A percentile compares a stretch with the other conserved stretches of the same genome.
These are phyloP conservation scores for Monilinia fructicola DNA, from an alignment of 2,329 filamentous ascomycete genomes.

Conservation along the genomic window DNA sequence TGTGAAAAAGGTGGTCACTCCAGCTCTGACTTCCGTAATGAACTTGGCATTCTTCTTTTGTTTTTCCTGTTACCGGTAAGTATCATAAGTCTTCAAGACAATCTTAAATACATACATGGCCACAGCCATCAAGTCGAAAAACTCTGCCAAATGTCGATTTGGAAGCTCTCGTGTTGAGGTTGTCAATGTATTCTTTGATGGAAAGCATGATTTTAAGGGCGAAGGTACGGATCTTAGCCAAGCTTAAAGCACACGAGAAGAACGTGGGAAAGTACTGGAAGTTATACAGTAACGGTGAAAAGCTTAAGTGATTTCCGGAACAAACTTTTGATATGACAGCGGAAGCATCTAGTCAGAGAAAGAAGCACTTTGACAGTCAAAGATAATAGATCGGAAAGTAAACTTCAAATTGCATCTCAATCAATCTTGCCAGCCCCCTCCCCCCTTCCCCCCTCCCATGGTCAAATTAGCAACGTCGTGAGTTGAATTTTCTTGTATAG, in stretches of 20 bases:
- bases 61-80: conserved; percentile 51
- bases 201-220: conserved; percentile 17
- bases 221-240: not conserved
- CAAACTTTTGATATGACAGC: conserved; percentile 23
- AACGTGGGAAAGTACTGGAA: conserved; percentile 29
- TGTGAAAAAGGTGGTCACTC: conserved; percentile 75
- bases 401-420: conserved; percentile 8
- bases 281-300: conserved; percentile 28
- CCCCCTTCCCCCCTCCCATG: too few species aligned
- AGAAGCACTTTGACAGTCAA: conserved; percentile 1
- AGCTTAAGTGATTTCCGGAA: conserved; percentile 9
- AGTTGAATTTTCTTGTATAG: conserved; percentile 2
- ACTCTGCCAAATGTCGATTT: conserved; percentile 54
- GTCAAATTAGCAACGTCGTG: conserved; percentile 8
- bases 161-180: conserved; percentile 44
- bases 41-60: conserved; percentile 69
- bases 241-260: conserved; percentile 26
- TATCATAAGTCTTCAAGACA: not conserved
- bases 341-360: conserved; percentile 20
- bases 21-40: conserved; percentile 75
- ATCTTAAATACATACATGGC: conserved; percentile 56
- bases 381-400: conserved; percentile 22
- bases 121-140: conserved; percentile 66
- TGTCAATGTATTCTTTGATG: conserved; percentile 18
- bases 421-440: conserved; percentile 13